Evolutionary conservation across 2,329 filamentous ascomycete species (phyloP), one percentile per base, ranked within the genome.

Genomic region (Aquanectria penicillioides): DNA sequence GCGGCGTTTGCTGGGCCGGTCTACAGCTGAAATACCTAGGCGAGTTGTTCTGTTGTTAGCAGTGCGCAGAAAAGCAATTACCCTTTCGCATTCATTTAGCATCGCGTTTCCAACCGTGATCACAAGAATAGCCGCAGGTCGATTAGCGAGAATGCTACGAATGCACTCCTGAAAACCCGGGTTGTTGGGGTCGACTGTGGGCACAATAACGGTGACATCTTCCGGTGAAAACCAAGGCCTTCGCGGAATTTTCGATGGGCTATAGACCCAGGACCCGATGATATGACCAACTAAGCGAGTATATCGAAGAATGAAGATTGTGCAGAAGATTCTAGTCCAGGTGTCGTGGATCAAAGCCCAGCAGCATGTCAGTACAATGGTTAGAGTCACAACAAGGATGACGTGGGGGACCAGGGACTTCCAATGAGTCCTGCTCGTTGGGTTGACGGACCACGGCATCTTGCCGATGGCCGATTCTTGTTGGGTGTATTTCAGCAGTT

Each of bases 181-280:
- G 10, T 77, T 76, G 1, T 64, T 46, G 0, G 83, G 81, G 11
- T 81, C 78, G 3, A 84, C 73, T 0, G 83, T 86, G 0, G 84
- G 82, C 3, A 87, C 67, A 40, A 87, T 74, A 17, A 86, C 78
- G 0, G 82, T 83, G 46, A 81, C 79, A 31, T 86, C 79, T 2
- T 57, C 47, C 3, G 68, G 64, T 6, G 59, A 65, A 59, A 78
- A 76, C 23, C 36, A 20, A 0, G 15, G 22, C 0, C 61, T 8
- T 12, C 3, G 18, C 8, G 66, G 0, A 73, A 57, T 0, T 69
- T 63, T 0, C n/a, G 72, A 64, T 5, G 82, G 75, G 0, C 65
- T 65, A 61, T 83, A 84, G 0, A 71, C 40, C 61, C 71, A 76
- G 44, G 76, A 81, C 0, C 74, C 76, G 1, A 80, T 22, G 2